Evolutionary conservation across 1,284 basidiomycete species (phyloP), one percentile per base, ranked within the genome.

Genomic region (Cronartium quercuum): DNA sequence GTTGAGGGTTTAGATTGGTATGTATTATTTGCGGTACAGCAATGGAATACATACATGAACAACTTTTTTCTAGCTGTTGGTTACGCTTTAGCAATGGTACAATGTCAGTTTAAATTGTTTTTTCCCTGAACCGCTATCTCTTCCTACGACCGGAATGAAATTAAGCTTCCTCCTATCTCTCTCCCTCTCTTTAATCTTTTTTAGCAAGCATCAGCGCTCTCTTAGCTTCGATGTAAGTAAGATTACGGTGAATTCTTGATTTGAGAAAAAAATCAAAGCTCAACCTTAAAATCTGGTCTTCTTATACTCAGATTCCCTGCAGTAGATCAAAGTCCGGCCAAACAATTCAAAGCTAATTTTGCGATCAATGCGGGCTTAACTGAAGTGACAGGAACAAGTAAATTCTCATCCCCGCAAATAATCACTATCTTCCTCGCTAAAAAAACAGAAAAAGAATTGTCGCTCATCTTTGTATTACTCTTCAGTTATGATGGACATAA

Each of bases 31-130:
- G 61, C 62, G 24, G 51, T 65, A 64, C 69, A 73, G 51, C 61
- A 64, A 55, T 73, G 61, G 61, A 73, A 73, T 24, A 51, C 69
- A 37, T 65, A 65, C 62, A 65, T 73, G 62, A 73, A 73, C 37
- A 42, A 64, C 18, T 64, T 51, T 13, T 73, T 65, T 24, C 58
- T 63, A 21, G 61, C 69, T 35, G 62, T 66, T 34, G 69, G 69
- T 21, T 73, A 73, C 55, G 62, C 58, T 41, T 57, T 73, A 10
- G 42, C 62, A 6, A 65, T 65, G 21, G 69, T 73, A 24, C 62
- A 73, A 65, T 64, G 69, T 73, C 7, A 73, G 44, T 41, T 42
- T 42, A 34, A 29, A n/a, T 24, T 9, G 3, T 0, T 24, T 0
- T 15, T 57, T 57, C 29, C 29, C n/a, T 24, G n/a, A 21, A 57